These are phyloP conservation scores for Mortierella sp. DNA, from an alignment of 371 early-diverging fungal genomes.

Conservation along the genomic window DNA sequence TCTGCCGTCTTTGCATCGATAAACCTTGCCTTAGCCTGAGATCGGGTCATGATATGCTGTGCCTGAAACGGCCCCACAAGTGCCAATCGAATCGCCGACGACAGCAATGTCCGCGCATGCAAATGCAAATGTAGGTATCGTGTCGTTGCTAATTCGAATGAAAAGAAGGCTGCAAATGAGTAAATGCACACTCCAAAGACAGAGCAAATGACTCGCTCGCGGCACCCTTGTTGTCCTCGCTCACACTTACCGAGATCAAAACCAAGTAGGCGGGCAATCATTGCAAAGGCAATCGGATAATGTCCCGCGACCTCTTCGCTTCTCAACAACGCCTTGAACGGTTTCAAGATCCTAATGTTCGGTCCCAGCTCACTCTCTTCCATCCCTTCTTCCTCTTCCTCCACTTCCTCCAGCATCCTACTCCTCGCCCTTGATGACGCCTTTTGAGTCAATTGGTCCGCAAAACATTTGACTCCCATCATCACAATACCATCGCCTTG, in stretches of 20 bases:
- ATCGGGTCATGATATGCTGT: conserved; percentile 78
- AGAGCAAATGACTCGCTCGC: background rate
- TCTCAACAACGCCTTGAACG: conserved; percentile 50
- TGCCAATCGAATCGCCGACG: conserved; percentile 92
- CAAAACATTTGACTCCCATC: conserved; percentile 59
- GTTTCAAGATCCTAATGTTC: conserved; percentile 46
- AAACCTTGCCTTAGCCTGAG: conserved; percentile 70
- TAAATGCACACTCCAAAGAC: background rate
- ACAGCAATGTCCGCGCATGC: conserved; percentile 86
- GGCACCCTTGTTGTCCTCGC: background rate
- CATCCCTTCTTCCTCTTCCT: conserved; percentile 5
- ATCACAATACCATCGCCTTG: conserved; percentile 56
- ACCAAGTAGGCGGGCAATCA: conserved; percentile 50
- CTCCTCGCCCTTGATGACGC: background rate
- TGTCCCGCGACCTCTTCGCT: conserved; percentile 51
- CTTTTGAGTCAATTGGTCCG: conserved; percentile 33
- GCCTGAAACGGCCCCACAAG: conserved; percentile 91
- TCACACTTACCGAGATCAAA: conserved; percentile 52
- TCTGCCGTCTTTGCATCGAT: conserved; percentile 60
- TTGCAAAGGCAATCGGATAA: conserved; percentile 56
- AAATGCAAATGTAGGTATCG: conserved; percentile 85
- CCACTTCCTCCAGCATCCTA: conserved; percentile 12
- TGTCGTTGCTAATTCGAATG: conserved; percentile 66
- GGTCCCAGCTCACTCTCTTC: conserved; percentile 35
- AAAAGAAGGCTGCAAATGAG: background rate